Evolutionary conservation across 2,329 filamentous ascomycete genomes (phyloP), one percentile per base, ranked within the genome.

Genomic region (Pezizomycotina sp.): DNA sequence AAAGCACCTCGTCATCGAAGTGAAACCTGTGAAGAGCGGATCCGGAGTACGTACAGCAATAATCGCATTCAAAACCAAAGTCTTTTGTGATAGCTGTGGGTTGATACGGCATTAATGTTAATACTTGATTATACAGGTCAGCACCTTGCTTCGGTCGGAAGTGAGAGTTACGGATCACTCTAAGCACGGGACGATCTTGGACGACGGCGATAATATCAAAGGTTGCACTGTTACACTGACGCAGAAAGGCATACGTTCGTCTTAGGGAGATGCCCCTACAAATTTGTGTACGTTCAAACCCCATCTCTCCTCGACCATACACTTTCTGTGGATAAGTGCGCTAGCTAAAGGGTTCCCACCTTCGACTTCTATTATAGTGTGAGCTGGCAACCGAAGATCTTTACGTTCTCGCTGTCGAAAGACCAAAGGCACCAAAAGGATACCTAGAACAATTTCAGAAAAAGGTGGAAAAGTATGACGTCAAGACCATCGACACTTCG

Each of bases 401-500:
- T 95, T 38, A 81, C 74, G 27, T 86, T 89, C 53, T 80, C 77
- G 1, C 77, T 80, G 39, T 73, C 75, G 5, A 68, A 66, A 38
- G 78, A 76, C 47, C 74, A 82, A 48, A 59, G 74, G 21, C 79
- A 74, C 47, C 63, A 57, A 61, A 65, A 42, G 71, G 76, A 49
- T 71, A 75, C 2, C 62, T 84, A 36, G 59, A 62, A 2, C 61
- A 62, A 12, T 65, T 83, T 16, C 70, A 70, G 44, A 60, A 68
- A 20, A 66, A 66, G 34, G 68, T 95, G 12, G 82, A 91, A 53
- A 69, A 75, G 27, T 65, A 92, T n/a, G 89, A 92, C 53, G 75
- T 95, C 56, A 95, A 93, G 56, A 74, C 82, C 9, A 62, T 78
- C 9, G 64, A 69, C 27, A 83, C 3, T 93, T 82, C 55, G 60